Evolutionary conservation across 164 flowering plant genomes (phyloP), one percentile per base, ranked within the genome.

Genomic region (Stephania yunnanensis): DNA sequence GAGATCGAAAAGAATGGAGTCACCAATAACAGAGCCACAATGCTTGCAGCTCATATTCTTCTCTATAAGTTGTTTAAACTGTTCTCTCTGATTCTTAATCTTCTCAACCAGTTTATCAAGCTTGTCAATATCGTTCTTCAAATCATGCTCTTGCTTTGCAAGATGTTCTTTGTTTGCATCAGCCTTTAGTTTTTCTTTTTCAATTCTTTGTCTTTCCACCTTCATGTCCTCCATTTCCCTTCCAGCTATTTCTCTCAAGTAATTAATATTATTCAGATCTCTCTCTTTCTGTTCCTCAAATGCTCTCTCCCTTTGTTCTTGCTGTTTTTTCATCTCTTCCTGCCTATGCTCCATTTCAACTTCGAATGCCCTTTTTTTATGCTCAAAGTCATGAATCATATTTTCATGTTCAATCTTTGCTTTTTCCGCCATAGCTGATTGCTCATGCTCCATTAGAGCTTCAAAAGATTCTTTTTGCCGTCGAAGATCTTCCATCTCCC

Each of bases 81-180:
- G 81, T 76, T 91, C 87, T 29, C 95, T 69, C 71, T 89, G 91
- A 17, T 79, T 77, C 82, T 88, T 90, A 29, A 92, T 79, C 80
- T 85, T 91, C 78, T 78, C 81, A 75, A 86, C 92, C 50, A 92
- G 92, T 17, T n/a, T 74, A 78, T 71, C 83, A 78, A 96, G 96
- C 66, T 85, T 86, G 53, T 86, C 82, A 75, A 90, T 86, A 76
- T 94, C 99, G 46, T 81, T 86, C 10, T 78, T 81, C 83, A 96
- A 87, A 72, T 87, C 97, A 63, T 84, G 81, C 50, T 85, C 93
- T 30, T 88, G 86, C 22, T 71, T 80, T 77, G 87, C 87, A 46
- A 94, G 82, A 78, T 85, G 85, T 74, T 85, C 80, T 82, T 84
- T 88, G 78, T 83, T 80, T 46, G 71, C 50, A 13, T 73, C 80